Evolutionary conservation across 2,329 filamentous ascomycete species (phyloP), one percentile per base, ranked within the genome.

Genomic region (Fusarium poae): DNA sequence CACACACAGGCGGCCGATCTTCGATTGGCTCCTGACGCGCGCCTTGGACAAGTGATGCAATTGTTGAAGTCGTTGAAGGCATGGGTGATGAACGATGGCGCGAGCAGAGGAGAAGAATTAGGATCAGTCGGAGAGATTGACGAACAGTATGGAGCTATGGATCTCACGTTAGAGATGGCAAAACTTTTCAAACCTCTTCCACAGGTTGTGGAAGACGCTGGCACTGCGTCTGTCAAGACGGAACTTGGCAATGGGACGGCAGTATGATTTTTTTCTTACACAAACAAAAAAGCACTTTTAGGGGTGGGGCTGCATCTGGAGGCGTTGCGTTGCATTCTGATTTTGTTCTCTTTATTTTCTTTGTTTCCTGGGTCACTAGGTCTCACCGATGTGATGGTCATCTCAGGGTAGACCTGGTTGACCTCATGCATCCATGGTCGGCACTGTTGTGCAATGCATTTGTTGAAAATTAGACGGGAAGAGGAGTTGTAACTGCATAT

Each of bases 161-260:
- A 91, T 75, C 82, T 91, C 70, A 91, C 88, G 10, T 82, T 92
- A 64, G 87, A 92, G 78, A 91, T 92, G 89, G 88, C 88, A 74
- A 83, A 89, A 72, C 82, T 93, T 51, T 92, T 93, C 77, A 88
- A 85, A 74, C 89, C 90, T 83, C 75, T 86, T 72, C 79, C 82
- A 65, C 78, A 77, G 65, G 78, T 81, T 68, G 81, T 80, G 67
- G 81, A 81, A 65, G 79, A 80, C 64, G 77, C 81, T 71, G 79
- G 77, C 63, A 80, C 80, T 59, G 75, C 80, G 64, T 77, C 78
- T 70, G 80, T 83, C 74, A 80, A 82, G 67, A 80, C 79, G 68
- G 80, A 81, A 66, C 74, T 80, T 62, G 75, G 74, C 66, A 77
- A 45, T 61, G 56, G 71, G 70, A 72, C 66, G 72, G 72, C 70